These are phyloP conservation scores for Paradendryphiella salina DNA, from an alignment of 2,329 filamentous ascomycete species.

Conservation along the genomic window DNA sequence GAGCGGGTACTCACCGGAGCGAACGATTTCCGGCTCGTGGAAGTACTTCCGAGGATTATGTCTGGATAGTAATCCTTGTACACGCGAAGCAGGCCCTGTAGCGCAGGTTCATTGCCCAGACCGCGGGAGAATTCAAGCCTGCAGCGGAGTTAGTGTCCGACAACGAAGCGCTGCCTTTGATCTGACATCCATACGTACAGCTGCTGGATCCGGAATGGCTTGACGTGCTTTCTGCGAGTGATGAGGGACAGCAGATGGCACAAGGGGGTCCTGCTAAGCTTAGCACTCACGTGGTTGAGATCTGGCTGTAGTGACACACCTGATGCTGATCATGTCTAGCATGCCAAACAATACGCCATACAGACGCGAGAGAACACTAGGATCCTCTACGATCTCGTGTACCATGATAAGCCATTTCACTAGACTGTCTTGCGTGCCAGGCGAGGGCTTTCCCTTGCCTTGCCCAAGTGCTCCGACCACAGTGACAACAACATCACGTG, in stretches of 20 bases:
- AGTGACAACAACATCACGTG: conserved; percentile 63
- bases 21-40: conserved; percentile 48
- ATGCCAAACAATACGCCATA: conserved; percentile 81
- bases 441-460: conserved; percentile 72
- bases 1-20: conserved; percentile 44
- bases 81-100: conserved; percentile 75
- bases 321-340: conserved; percentile 76
- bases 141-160: conserved; percentile 26
- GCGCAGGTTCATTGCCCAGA: conserved; percentile 67
- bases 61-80: conserved; percentile 92
- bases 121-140: conserved; percentile 55
- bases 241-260: conserved; percentile 79
- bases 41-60: conserved; percentile 74
- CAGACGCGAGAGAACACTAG: conserved; percentile 65
- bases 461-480: conserved; percentile 76
- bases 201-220: conserved; percentile 78
- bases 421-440: conserved; percentile 69
- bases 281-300: conserved; percentile 20
- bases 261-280: conserved; percentile 51
- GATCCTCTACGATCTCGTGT: conserved; percentile 70
- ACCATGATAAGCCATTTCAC: conserved; percentile 79
- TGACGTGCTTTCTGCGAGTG: conserved; percentile 79
- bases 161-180: not conserved
- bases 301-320: conserved; percentile 50
- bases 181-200: conserved; percentile 48